These are phyloP conservation scores for Malassezia yamatoensis DNA, from an alignment of 1,284 basidiomycete species.

Conservation along the genomic window DNA sequence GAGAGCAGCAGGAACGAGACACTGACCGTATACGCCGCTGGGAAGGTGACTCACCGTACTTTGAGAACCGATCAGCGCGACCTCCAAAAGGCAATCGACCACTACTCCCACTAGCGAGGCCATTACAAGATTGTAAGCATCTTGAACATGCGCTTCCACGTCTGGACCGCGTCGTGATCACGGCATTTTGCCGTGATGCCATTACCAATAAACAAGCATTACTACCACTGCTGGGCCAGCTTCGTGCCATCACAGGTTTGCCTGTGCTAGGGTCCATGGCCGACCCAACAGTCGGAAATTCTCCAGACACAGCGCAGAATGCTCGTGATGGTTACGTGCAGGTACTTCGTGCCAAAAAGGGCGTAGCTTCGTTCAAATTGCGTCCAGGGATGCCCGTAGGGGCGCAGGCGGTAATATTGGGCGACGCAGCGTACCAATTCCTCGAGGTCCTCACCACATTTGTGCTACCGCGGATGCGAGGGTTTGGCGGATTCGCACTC, in stretches of 20 bases:
- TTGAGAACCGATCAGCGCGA: slow-evolving; percentile 62
- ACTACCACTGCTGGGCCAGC: slow-evolving; percentile 72
- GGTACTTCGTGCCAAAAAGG: slow-evolving; percentile 66
- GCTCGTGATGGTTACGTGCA: slow-evolving; percentile 54
- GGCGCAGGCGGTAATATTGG: slow-evolving; percentile 78
- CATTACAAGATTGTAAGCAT: slow-evolving; percentile 16
- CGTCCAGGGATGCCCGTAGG: slow-evolving; percentile 72
- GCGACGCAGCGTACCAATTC: slow-evolving; percentile 87
- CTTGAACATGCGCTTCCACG: slow-evolving; percentile 50
- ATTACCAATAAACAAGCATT: slow-evolving; percentile 65
- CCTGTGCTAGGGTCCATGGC: slow-evolving; percentile 49
- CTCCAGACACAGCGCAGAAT: slow-evolving; percentile 6
- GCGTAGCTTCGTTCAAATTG: slow-evolving; percentile 72
- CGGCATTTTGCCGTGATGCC: slow-evolving; percentile 50
- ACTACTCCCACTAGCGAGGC: slow-evolving; percentile 28
- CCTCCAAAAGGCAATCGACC: slow-evolving; percentile 57
- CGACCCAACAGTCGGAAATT: slow-evolving; percentile 21
- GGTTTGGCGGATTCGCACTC: slow-evolving; percentile 71
- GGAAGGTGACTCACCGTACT: slow-evolving; percentile 69
- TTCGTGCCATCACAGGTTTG: slow-evolving; percentile 79
- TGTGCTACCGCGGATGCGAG: slow-evolving; percentile 80
- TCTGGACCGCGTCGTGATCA: slow-evolving; percentile 65
- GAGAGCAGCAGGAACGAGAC: slow-evolving; percentile 13
- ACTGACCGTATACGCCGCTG: slow-evolving; percentile 54
- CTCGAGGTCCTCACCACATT: slow-evolving; percentile 79